Evolutionary conservation across 2,329 filamentous ascomycete genomes (phyloP), one percentile per base, ranked within the genome.

Genomic region (Volutella citrinella): DNA sequence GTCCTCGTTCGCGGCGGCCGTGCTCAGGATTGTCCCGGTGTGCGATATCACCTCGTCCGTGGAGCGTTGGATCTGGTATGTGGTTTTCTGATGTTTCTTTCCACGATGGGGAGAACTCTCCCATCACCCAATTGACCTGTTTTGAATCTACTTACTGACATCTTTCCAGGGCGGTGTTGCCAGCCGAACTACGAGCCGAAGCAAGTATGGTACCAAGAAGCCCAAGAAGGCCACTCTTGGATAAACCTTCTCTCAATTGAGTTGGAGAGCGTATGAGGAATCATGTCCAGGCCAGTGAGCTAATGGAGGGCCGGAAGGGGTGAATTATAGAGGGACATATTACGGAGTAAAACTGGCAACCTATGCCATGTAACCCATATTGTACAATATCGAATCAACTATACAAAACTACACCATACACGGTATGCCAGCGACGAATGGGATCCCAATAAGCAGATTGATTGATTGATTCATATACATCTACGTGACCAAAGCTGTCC

Each of bases 191-290:
- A 87, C 82, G 15, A 88, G 86, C 63, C 77, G 93, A 55, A 96
- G 89, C 56, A 98, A 98, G 68, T 98, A 95, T 60, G 93, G 93
- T 42, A 95, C 93, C 30, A 98, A 98, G 82, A 97, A 96, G 72
- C 91, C 93, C 1, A 97, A 97, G 82, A 81, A 81, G 62, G 81
- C 82, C 15, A 73, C 74, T 0, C 70, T 78, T 22, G 69, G 73
- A 43, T 69, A 53, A 42, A 25, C 16, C 6, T n/a, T n/a, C n/a
- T n/a, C n/a, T n/a, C n/a, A n/a, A n/a, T n/a, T n/a, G n/a, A n/a
- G n/a, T n/a, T n/a, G n/a, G n/a, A n/a, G n/a, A n/a, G n/a, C n/a
- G n/a, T n/a, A n/a, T n/a, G n/a, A n/a, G n/a, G n/a, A n/a, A n/a
- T n/a, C n/a, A n/a, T n/a, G n/a, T n/a, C n/a, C n/a, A n/a, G n/a